Base-by-base conservation (phyloP, 108 stramenopile species). In the Craspedostauros australis region DNA sequence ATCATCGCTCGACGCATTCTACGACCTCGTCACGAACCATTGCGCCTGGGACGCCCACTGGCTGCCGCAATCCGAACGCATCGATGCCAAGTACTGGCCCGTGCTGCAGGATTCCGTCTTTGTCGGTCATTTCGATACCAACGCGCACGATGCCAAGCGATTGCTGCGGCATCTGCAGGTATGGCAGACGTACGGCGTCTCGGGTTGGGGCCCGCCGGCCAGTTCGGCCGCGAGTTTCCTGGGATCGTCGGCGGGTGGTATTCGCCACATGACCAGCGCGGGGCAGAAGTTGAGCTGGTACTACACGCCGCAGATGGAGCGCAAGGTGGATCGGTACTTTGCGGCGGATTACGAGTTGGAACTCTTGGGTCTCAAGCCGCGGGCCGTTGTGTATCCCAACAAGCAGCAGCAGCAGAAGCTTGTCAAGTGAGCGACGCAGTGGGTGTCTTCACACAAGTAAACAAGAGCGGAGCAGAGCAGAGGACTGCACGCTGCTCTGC, bases 71-170 rank as follows among this genome's bases (percentile, higher is more conserved):
- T 14, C 32, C 24, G 28, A 50, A 6, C 66, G 68, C 19, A 61
- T 74, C 38, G 27, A 49, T 6, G 21, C 11, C 7, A 45, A 57
- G 9, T 62, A 64, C 32, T 64, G 66, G 73, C 23, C 31, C 7
- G 42, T 37, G 11, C 62, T 74, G 36, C 63, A 62, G 42, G n/a
- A n/a, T n/a, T n/a, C n/a, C n/a, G n/a, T n/a, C n/a, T 74, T 74
- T 68, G 62, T 74, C 3, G 73, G 73, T 5, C 56, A 45, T 18
- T 48, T 68, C 25, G 62, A 68, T n/a, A 57, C 21, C 11, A 3
- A 51, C 16, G 39, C 5, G 19, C 52, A 40, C 11, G 73, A 74
- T 47, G 54, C 65, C n/a, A 43, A 59, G 23, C 19, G 27, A 6
- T 31, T 74, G 1, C 29, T 74, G 44, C 32, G 39, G 27, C 46